phyloP scores from a whole-genome alignment of 1,284 basidiomycete genomes.

The Malassezia vespertilionis region DNA sequence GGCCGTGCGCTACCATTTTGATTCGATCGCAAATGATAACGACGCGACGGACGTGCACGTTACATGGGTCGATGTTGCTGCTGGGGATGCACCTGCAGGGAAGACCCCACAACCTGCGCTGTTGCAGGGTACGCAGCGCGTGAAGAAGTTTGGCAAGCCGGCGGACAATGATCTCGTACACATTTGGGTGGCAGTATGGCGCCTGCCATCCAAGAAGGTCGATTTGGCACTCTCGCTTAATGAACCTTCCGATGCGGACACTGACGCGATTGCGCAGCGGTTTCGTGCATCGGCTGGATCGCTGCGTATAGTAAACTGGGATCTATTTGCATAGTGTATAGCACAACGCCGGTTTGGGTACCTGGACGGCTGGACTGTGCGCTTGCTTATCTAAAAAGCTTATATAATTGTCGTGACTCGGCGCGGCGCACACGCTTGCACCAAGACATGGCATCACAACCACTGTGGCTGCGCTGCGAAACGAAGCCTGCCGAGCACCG shows the following conservation, averaged over 20 bases:
- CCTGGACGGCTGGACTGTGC: background rate
- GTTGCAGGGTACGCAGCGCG: constrained; percentile 29
- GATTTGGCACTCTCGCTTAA: constrained; percentile 44
- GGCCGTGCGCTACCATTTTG: constrained; percentile 67
- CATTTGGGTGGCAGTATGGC: constrained; percentile 38
- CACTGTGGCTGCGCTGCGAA: constrained; percentile 44
- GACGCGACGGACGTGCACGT: constrained; percentile 56
- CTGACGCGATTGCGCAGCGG: background rate
- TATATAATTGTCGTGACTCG: background rate
- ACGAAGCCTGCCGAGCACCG: constrained; percentile 59
- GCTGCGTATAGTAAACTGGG: constrained; percentile 15
- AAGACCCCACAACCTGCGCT: constrained; percentile 24
- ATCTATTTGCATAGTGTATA: constrained; percentile 14
- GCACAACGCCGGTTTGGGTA: background rate
- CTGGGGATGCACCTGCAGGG: constrained; percentile 2
- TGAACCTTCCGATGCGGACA: constrained; percentile 18
- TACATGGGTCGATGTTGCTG: constrained; percentile 47
- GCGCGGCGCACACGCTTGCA: background rate
- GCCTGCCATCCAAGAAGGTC: constrained; percentile 31
- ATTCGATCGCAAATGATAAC: constrained; percentile 84
- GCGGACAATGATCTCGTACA: constrained; percentile 25
- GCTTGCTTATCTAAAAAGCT: background rate
- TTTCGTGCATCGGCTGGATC: constrained; percentile 6
- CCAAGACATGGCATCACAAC: constrained; percentile 20
- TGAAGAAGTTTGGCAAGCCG: constrained; percentile 37